Percentiles rank a stretch among this genome's conserved stretches.
These are phyloP conservation scores for Colletotrichum shisoi DNA, from an alignment of 2,329 filamentous ascomycete species.

Conservation along the genomic window DNA sequence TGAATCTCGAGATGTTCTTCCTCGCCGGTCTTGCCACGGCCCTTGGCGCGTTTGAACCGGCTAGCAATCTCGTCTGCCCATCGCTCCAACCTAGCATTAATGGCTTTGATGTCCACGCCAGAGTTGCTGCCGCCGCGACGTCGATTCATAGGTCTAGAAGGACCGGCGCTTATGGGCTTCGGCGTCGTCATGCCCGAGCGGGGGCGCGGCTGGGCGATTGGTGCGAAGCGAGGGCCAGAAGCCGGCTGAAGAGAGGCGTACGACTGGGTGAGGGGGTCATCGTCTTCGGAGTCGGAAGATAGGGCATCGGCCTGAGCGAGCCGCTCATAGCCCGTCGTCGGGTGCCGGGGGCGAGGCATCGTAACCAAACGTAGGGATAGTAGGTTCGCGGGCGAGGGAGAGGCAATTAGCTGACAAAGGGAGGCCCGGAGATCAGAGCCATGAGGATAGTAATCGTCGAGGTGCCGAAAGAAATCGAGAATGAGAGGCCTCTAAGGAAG, in stretches of 20 bases:
- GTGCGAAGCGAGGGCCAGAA: constrained; percentile 70
- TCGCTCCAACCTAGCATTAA: constrained; percentile 91
- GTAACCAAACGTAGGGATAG: constrained; percentile 41
- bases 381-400: background rate
- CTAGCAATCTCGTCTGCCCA: constrained; percentile 99
- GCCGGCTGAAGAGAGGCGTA: constrained; percentile 65
- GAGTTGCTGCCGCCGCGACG: constrained; percentile 72
- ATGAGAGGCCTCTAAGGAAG: background rate
- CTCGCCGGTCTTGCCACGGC: constrained; percentile 76
- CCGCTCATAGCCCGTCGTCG: constrained; percentile 84
- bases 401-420: constrained; percentile 7
- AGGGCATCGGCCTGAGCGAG: constrained; percentile 82
- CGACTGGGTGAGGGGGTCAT: constrained; percentile 64
- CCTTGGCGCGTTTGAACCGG: constrained; percentile 88
- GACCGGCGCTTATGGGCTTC: constrained; percentile 51
- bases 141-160: constrained; percentile 52
- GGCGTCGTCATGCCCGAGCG: constrained; percentile 68
- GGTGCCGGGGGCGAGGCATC: constrained; percentile 74
- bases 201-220: constrained; percentile 67
- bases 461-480: background rate
- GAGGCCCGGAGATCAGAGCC: constrained; percentile 1
- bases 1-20: constrained; percentile 94
- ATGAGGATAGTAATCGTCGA: constrained; percentile 13
- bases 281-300: constrained; percentile 74
- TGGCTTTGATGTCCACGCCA: constrained; percentile 96